phyloP scores from a whole-genome alignment of 345 rosid species.

The Rhodomyrtus tomentosa region DNA sequence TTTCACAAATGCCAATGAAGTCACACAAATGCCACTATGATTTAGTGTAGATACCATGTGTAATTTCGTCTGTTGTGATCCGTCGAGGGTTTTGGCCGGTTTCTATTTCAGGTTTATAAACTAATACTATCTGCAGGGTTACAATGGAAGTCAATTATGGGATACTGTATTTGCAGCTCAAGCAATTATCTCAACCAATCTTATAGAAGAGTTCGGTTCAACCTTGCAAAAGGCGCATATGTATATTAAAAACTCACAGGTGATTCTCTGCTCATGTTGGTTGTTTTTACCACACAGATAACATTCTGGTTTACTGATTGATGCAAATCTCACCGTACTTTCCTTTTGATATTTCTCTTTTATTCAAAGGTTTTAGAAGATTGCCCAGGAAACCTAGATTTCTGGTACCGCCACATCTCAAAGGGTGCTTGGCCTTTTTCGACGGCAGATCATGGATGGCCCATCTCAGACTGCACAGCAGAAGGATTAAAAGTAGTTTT shows the following conservation, averaged over 20 bases:
- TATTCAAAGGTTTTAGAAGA: constrained; percentile 57
- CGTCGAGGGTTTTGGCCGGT: neutral
- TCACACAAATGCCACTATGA: neutral
- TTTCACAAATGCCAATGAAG: neutral
- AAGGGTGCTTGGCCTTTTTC: constrained; percentile 99
- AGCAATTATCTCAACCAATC: constrained; percentile 69
- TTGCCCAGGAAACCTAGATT: constrained; percentile 72
- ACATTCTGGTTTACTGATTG: neutral
- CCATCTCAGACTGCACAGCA: constrained; percentile 89
- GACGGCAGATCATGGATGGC: constrained; percentile 97
- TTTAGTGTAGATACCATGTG: neutral
- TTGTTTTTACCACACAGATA: neutral
- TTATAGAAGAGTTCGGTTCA: constrained; percentile 58
- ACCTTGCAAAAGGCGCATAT: constrained; percentile 59
- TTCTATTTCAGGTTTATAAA: neutral
- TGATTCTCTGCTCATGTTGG: constrained; percentile 9
- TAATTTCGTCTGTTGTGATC: neutral
- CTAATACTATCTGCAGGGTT: constrained; percentile 47
- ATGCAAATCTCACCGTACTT: neutral
- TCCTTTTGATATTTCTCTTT: constrained; percentile 1
- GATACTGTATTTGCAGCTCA: constrained; percentile 81
- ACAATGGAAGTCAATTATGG: constrained; percentile 97
- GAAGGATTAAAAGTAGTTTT: constrained; percentile 81
- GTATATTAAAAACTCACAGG: constrained; percentile 73
- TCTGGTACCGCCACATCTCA: constrained; percentile 94